Conservation (phyloP, 2,329 filamentous ascomycete genomes). For the Aureobasidium zeae region DNA sequence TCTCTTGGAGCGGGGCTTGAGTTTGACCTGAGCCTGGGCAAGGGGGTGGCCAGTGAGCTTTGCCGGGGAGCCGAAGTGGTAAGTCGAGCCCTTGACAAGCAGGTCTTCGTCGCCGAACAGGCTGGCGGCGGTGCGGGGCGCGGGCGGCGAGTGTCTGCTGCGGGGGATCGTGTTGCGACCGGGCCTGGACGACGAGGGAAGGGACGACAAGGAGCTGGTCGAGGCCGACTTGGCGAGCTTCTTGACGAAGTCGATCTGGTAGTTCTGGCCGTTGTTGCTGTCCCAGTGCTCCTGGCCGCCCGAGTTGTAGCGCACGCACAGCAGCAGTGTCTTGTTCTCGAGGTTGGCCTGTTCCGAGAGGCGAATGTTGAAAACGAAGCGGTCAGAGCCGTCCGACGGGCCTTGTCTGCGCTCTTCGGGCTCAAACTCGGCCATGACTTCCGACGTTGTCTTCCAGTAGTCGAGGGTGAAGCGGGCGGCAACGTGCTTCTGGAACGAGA, state of each 20-base stretch:
- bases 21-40: slow-evolving; percentile 44
- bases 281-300: slow-evolving; percentile 88
- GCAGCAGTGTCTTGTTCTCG: slow-evolving; percentile 82
- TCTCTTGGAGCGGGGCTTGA: slow-evolving; percentile 59
- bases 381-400: slow-evolving; percentile 58
- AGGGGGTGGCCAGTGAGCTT: slow-evolving; percentile 53
- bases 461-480: slow-evolving; percentile 93
- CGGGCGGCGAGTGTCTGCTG: slow-evolving; percentile 40
- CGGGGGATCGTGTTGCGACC: slow-evolving; percentile 40
- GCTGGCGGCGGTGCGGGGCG: slow-evolving; percentile 31
- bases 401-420: slow-evolving; percentile 64
- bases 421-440: slow-evolving; percentile 81
- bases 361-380: slow-evolving; percentile 92
- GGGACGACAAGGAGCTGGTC: slow-evolving; percentile 34
- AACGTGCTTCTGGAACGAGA: slow-evolving; percentile 81
- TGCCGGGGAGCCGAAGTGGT: slow-evolving; percentile 35
- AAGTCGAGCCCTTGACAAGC: slow-evolving; percentile 39
- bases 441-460: slow-evolving; percentile 97
- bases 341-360: slow-evolving; percentile 83
- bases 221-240: slow-evolving; percentile 47
- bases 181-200: slow-evolving; percentile 17
- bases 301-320: slow-evolving; percentile 83
- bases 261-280: slow-evolving; percentile 80
- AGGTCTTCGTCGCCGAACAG: slow-evolving; percentile 61
- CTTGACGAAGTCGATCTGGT: slow-evolving; percentile 87